These are phyloP conservation scores for Eryngium alpinum DNA, from an alignment of 140 eudicot genomes.

Conservation along the genomic window DNA sequence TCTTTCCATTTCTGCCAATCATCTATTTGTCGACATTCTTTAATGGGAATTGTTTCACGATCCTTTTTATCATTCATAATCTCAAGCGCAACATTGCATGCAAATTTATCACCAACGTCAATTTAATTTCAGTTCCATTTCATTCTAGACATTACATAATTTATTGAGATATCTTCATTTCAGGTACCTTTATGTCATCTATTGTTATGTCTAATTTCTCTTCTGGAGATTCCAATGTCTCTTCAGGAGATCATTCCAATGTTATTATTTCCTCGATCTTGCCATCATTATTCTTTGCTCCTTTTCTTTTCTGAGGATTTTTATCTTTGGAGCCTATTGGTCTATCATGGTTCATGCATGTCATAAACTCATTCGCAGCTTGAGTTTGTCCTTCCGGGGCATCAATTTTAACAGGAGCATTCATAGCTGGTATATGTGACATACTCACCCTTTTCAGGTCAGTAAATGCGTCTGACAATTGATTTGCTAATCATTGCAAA, in stretches of 20 bases:
- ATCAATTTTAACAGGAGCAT: conserved; percentile 20
- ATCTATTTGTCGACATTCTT: conserved; percentile 17
- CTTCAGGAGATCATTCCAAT: no score
- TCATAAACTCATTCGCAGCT: conserved; percentile 18
- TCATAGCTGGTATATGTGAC: conserved; percentile 17
- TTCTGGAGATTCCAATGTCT: background rate
- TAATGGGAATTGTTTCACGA: conserved; percentile 2
- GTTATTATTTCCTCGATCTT: background rate
- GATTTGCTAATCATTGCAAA: conserved; percentile 21
- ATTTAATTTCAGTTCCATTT: conserved; percentile 9
- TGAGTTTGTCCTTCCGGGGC: conserved; percentile 5
- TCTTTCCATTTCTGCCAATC: conserved; percentile 26
- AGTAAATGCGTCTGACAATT: conserved; percentile 29
- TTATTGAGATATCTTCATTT: conserved; percentile 21
- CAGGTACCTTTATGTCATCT: conserved; percentile 4
- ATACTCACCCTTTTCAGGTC: conserved; percentile 20
- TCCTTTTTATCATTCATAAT: no score
- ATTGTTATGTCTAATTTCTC: background rate
- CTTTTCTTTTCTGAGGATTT: no score
- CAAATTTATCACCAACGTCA: conserved; percentile 7
- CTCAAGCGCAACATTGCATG: no score
- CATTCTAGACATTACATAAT: conserved; percentile 14
- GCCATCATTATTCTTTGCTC: background rate
- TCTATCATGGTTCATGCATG: conserved; percentile 11
- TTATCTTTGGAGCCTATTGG: no score